Evolutionary conservation across 257 asterid species (phyloP), one percentile per base, ranked within the genome.

Genomic region (Ophiorrhiza pumila): DNA sequence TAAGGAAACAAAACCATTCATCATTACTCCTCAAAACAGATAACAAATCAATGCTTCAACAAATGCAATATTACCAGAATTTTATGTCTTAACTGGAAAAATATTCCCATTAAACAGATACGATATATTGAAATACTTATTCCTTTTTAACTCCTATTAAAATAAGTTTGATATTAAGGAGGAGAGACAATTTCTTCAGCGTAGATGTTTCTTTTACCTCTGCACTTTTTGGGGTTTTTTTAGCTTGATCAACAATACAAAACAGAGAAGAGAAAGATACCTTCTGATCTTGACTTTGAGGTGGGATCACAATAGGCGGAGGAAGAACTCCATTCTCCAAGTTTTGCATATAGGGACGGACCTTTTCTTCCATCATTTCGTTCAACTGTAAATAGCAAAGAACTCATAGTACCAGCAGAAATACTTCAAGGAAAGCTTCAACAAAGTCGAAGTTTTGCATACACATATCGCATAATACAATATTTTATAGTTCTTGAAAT

Each of bases 361-460:
- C 85, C 79, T 82, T 94, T 85, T 91, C 93, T 80, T 86, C 87
- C 87, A 94, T 80, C 95, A 94, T 80, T 91, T 90, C 90, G 60
- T 86, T 94, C 78, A 94, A 71, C 99, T 94, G 91, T 55, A 79
- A 78, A 78, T 69, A 29, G 42, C 71, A 65, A 70, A 31, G 35
- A 34, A 78, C 22, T 18, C 35, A 25, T 7, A 41, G 13, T 22
- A 63, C 5, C n/a, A 20, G 60, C 63, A 69, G 10, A 67, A 32
- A 29, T 6, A 31, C 14, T 52, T 49, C 18, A 49, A n/a, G 34
- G 25, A 69, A 68, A 39, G 77, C 60, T 47, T 50, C 53, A 60
- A 62, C 52, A 41, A 67, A 52, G 46, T 52, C 35, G 42, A 55
- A 49, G 17, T 59, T 50, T 70, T 23, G 52, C 3, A 45, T 62